These are phyloP conservation scores for Stentor coeruleus DNA, from an alignment of 73 alveolate species.

Conservation along the genomic window DNA sequence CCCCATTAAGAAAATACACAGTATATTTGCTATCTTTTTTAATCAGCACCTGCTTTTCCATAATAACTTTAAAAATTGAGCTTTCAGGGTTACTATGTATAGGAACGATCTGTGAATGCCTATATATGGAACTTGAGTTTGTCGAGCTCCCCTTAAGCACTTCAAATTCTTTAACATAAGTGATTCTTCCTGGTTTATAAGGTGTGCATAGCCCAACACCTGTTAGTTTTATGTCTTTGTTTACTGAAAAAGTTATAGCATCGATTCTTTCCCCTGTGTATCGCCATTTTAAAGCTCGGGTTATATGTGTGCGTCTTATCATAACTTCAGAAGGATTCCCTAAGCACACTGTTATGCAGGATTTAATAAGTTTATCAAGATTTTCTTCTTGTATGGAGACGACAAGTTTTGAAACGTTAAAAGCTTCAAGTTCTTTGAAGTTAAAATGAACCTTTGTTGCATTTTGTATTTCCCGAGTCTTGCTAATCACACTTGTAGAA, in stretches of 20 bases:
- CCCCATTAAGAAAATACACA: no score
- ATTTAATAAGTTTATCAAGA: neutral
- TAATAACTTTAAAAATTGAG: no score
- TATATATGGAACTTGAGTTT: no score
- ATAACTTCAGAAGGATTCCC: neutral
- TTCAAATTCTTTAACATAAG: neutral
- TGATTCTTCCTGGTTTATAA: neutral
- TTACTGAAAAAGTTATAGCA: neutral
- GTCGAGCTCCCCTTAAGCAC: no score
- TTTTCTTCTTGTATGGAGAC: neutral
- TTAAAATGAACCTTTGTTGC: neutral
- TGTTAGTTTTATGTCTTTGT: neutral
- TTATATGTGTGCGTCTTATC: neutral
- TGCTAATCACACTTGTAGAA: neutral
- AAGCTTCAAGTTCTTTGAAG: neutral
- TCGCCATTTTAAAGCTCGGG: neutral
- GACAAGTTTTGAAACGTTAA: neutral
- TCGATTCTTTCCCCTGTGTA: slow-evolving; percentile 8
- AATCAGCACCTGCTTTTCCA: no score
- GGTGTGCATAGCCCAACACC: neutral
- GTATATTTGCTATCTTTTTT: no score
- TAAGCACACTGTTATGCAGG: neutral
- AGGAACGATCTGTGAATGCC: no score
- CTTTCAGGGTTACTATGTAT: no score
- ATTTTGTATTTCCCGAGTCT: neutral